These are phyloP conservation scores for Andrographis paniculata DNA, from an alignment of 305 asterid genomes.

Conservation along the genomic window DNA sequence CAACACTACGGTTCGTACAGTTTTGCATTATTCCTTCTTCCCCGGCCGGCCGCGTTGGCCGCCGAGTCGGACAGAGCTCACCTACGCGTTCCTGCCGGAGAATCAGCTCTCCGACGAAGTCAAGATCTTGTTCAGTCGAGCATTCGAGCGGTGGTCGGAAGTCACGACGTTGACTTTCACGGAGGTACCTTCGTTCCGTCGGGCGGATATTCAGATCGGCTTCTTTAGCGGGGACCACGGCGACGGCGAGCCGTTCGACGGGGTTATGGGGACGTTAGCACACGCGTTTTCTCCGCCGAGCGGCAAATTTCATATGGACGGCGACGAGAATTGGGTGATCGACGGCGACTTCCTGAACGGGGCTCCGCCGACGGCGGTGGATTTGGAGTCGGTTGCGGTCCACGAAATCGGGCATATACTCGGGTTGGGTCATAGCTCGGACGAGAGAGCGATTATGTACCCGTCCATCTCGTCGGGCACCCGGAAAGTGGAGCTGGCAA, in stretches of 20 bases:
- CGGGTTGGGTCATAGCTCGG: slow-evolving; percentile 93
- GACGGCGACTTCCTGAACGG: slow-evolving; percentile 44
- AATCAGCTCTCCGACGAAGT: slow-evolving; percentile 35
- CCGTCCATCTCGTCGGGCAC: slow-evolving; percentile 55
- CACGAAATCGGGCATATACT: slow-evolving; percentile 93
- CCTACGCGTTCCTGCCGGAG: slow-evolving; percentile 58
- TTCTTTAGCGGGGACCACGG: slow-evolving; percentile 74
- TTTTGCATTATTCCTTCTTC: slow-evolving; percentile 68
- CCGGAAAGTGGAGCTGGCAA: slow-evolving; percentile 58
- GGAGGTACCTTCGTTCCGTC: slow-evolving; percentile 31
- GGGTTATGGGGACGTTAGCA: slow-evolving; percentile 75
- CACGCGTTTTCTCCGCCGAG: slow-evolving; percentile 91
- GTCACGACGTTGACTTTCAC: slow-evolving; percentile 55
- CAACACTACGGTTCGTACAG: slow-evolving; percentile 34
- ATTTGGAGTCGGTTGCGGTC: no score
- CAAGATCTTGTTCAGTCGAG: slow-evolving; percentile 38
- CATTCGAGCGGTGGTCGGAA: slow-evolving; percentile 88
- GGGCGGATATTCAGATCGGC: slow-evolving; percentile 61
- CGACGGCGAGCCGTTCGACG: slow-evolving; percentile 94
- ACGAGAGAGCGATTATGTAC: slow-evolving; percentile 68
- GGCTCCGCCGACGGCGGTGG: slow-evolving; percentile 49
- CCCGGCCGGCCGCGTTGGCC: slow-evolving; percentile 79
- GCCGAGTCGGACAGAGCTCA: slow-evolving; percentile 26
- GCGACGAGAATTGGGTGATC: slow-evolving; percentile 79
- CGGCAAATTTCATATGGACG: slow-evolving; percentile 70